Base-by-base conservation (phyloP, 1,139 yeast genomes). In the Yamadazyma kanchanaburiensis region DNA sequence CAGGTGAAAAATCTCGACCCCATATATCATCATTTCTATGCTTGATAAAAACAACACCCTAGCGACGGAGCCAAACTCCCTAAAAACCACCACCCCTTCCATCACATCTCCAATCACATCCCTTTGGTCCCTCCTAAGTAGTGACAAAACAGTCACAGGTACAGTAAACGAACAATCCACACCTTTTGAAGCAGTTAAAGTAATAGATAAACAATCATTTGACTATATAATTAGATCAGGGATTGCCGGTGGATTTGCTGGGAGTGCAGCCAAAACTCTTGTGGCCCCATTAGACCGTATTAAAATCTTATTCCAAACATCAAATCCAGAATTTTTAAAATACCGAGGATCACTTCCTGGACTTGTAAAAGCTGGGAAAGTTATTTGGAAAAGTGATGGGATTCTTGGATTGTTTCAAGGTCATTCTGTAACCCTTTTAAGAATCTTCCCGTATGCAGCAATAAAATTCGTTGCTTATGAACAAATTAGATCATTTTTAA, bases 391-490 rank as follows among this genome's bases (percentile, higher is more conserved):
- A 6, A 66, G 64, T 23, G 94, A 86, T 51, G 98, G 98, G n/a
- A 32, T 79, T 1, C 42, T 63, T 26, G 98, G 98, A 1, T 73
- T 91, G 34, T 91, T 80, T 54, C 96, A 89, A 49, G 99, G 99
- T 22, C 98, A 91, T 55, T 84, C 95, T 3, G 96, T 94, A 1
- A 91, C 98, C 0, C 63, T 91, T 30, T 56, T 89, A 25, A 69
- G 99, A 38, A 87, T 91, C 6, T 91, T 91, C 57, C 99, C 99
- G 2, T 91, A 91, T 54, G 97, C 98, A 4, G 95, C 96, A 11
- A 85, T 91, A 50, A 94, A 91, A 54, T 91, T 91, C 55, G 96
- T 94, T n/a, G 89, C 95, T 4, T 91, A 91, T 57, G 99, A 91
- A 59, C 98, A 91, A 55, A 77, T 89, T 31, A 61, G 99, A 39